Evolutionary conservation across 2,329 filamentous ascomycete genomes (phyloP).

Genomic region (Falciphora oryzae): DNA sequence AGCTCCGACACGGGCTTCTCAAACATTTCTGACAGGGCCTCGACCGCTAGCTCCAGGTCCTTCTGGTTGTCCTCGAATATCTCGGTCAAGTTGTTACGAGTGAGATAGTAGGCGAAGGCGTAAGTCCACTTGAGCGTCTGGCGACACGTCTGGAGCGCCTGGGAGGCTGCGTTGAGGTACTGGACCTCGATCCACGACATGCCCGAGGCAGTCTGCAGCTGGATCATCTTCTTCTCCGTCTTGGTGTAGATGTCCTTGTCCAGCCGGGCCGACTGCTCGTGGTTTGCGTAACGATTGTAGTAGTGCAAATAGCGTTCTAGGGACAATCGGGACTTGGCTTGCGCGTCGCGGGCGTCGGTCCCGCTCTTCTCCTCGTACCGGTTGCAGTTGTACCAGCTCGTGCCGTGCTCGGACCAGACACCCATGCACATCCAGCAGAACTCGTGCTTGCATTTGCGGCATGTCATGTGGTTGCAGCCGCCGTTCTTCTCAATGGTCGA

Average conservation of each 20-base stretch:
- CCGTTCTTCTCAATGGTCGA: conserved; percentile 99
- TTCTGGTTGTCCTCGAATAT: conserved; percentile 99
- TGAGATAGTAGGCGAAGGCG: conserved; percentile 96
- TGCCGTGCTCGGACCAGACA: conserved; percentile 95
- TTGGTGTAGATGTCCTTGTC: conserved; percentile 95
- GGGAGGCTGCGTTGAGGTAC: conserved; percentile 88
- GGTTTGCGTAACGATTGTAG: conserved; percentile 98
- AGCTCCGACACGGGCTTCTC: conserved; percentile 92
- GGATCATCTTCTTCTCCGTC: conserved; percentile 99
- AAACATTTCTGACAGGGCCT: conserved; percentile 97
- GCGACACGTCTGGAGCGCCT: conserved; percentile 91
- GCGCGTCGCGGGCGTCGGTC: conserved; percentile 80
- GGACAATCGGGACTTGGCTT: conserved; percentile 83
- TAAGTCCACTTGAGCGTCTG: conserved; percentile 99
- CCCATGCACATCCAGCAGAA: conserved; percentile 99
- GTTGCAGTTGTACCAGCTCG: conserved; percentile 99
- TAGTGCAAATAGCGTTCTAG: conserved; percentile 97
- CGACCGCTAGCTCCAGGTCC: conserved; percentile 93
- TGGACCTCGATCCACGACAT: conserved; percentile 99
- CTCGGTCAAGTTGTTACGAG: conserved; percentile 88
- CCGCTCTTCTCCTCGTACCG: conserved; percentile 95
- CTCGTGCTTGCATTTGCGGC: conserved; percentile 89
- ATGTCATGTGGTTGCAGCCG: conserved; percentile 97
- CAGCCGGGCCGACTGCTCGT: conserved; percentile 93
- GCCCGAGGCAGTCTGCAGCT: conserved; percentile 85